Base-by-base conservation (phyloP, 176 grass and related monocot genomes). In the maize (Zea mays) region DNA sequence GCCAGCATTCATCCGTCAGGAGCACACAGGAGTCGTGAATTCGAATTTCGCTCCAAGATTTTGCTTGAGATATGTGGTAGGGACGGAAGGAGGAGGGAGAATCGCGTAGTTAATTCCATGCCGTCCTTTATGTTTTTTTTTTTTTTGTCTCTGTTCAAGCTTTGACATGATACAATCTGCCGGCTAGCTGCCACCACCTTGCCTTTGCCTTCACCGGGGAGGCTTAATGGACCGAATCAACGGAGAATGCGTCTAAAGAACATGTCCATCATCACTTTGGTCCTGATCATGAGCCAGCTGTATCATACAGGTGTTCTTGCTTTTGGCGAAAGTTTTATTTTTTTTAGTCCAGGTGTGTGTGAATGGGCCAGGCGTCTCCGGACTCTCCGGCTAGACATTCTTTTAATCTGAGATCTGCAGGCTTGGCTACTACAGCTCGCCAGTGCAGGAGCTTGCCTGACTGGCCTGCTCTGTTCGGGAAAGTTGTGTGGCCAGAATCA, bases 221-320 rank as follows among this genome's bases (percentile, higher is more conserved):
- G 20, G 51, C 27, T 5, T 19, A 79, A 21, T 46, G 52, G 86
- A 83, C 52, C 80, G 16, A 54, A 65, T 81, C 72, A 86, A 81
- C 16, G 11, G 21, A 27, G 55, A 21, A 46, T 8, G 56, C 6
- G 56, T 59, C 56, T 10, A 17, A 21, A 59, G 6, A 59, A 27
- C 56, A 59, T 59, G 56, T 27, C 17, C 56, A 27, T 27, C 27
- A 27, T 59, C 56, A 27, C 19, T 59, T 59, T 10, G 56, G 7
- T 59, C 56, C 56, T 59, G 27, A 27, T 59, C 56, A 59, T 10
- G 56, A 21, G 19, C 56, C 56, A 59, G n/a, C 56, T 59, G 56
- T 59, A 21, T 20, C n/a, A 21, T 59, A 58, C 56, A 59, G 27
- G 56, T 59, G 56, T 21, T 58, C 7, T 7, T 58, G n/a, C 2